Evolutionary conservation across 2,329 filamentous ascomycete genomes (phyloP), one percentile per base, ranked within the genome.

Genomic region (Phaeophleospora eucalypticola): DNA sequence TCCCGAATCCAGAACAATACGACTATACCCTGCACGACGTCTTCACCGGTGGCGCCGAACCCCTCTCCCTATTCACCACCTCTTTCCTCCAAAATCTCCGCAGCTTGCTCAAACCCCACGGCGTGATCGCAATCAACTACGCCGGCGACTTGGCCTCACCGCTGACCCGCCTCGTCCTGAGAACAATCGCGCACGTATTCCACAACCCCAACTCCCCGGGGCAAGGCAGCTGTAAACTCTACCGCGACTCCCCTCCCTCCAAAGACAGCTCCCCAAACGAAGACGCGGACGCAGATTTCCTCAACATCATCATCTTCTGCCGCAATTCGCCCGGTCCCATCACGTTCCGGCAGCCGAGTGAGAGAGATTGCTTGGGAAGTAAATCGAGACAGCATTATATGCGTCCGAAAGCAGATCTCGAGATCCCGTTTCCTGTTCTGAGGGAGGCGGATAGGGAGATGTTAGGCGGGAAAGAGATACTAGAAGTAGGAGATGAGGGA

Each of bases 11-110:
- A 2, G 37, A 32, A 27, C 38, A 38, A 19, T 98, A 86, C 66
- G 85, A 96, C 70, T 97, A 95, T 71, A 93, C 98, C 62, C 78
- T 98, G 44, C 93, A 98, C 66, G 93, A 98, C 58, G 93, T 98
- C 18, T 98, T 98, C 66, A 98, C 93, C 0, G 93, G 93, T 18
- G 93, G 93, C 43, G 90, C 89, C 0, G 93, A 97, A 66, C 93
- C 93, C 0, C 81, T 90, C 2, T 76, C 83, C 6, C 80, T 98
- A 6, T 98, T 98, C 69, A 97, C 90, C 0, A 67, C 83, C 4
- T 85, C 93, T 58, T 97, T 98, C 61, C 70, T 98, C 36, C 68
- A 78, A 43, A 81, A 84, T 4, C 74, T 98, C 1, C 72, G 80
- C 54, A 66, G 76, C 3, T 77, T 97, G 4, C 75, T 98, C 37